Percentiles rank a stretch among this genome's conserved stretches.
These are phyloP conservation scores for Candida freyschussii DNA, from an alignment of 1,139 yeast genomes.

Conservation along the genomic window DNA sequence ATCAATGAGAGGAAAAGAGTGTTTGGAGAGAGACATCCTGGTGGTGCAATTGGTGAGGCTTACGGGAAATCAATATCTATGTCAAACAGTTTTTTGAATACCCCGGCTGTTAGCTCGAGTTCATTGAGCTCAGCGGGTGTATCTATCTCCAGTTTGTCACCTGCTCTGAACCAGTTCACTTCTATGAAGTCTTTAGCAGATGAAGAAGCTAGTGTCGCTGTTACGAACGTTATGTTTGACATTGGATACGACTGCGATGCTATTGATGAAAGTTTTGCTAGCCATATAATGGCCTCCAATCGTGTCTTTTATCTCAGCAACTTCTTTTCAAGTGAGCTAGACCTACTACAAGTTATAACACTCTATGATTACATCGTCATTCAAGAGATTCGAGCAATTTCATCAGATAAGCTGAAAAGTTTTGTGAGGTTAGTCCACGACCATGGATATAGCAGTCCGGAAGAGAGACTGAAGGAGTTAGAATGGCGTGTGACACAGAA, in stretches of 20 bases:
- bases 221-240: conserved; percentile 18
- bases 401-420: conserved; percentile 13
- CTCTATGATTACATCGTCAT: conserved; percentile 32
- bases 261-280: conserved; percentile 11
- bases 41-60: conserved; percentile 78
- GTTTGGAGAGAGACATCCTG: conserved; percentile 78
- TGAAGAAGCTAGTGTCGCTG: conserved; percentile 7
- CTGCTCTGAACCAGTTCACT: conserved; percentile 9
- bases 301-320: conserved; percentile 9
- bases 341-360: conserved; percentile 27
- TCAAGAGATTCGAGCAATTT: conserved; percentile 9
- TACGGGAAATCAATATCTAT: conserved; percentile 22
- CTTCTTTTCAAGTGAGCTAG: conserved; percentile 26
- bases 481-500: conserved; percentile 23
- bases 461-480: conserved; percentile 17
- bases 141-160: conserved; percentile 4
- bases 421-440: conserved; percentile 19
- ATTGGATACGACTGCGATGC: conserved; percentile 15
- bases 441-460: conserved; percentile 10
- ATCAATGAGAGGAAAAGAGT: conserved; percentile 44
- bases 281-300: conserved; percentile 11
- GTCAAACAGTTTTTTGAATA: conserved; percentile 11
- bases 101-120: conserved; percentile 9
- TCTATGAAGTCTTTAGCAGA: neutral
- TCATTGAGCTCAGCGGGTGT: conserved; percentile 11